These are phyloP conservation scores for Fusarium verrucosum DNA, from an alignment of 2,329 filamentous ascomycete genomes.

Conservation along the genomic window DNA sequence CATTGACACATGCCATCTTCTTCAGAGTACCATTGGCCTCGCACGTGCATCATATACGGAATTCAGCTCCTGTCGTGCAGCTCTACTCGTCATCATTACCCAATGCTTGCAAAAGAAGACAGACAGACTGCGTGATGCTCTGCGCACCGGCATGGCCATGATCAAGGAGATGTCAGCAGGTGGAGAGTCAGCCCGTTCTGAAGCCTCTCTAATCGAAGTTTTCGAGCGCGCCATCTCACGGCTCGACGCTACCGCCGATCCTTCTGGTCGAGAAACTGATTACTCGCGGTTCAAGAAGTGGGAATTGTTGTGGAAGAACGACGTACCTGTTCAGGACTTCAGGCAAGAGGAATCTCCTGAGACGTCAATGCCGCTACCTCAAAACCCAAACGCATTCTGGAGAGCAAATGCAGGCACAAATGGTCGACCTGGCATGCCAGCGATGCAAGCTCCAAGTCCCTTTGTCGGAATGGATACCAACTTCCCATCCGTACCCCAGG, in stretches of 20 bases:
- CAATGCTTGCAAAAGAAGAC: slow-evolving; percentile 52
- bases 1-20: slow-evolving; percentile 59
- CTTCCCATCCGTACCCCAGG: slow-evolving; percentile 52
- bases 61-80: slow-evolving; percentile 64
- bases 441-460: slow-evolving; percentile 46
- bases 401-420: slow-evolving; percentile 30
- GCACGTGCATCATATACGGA: slow-evolving; percentile 65
- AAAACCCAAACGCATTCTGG: slow-evolving; percentile 39
- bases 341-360: slow-evolving; percentile 40
- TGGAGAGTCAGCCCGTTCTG: slow-evolving; percentile 62
- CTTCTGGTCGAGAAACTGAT: slow-evolving; percentile 55
- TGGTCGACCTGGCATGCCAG: slow-evolving; percentile 39
- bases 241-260: slow-evolving; percentile 55
- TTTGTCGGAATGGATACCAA: slow-evolving; percentile 52
- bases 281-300: slow-evolving; percentile 62
- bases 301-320: slow-evolving; percentile 60
- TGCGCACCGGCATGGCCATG: slow-evolving; percentile 60
- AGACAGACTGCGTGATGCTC: slow-evolving; percentile 54
- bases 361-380: slow-evolving; percentile 37
- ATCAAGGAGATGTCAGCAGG: slow-evolving; percentile 64
- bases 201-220: slow-evolving; percentile 62
- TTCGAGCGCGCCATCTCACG: slow-evolving; percentile 59
- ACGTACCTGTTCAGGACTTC: slow-evolving; percentile 43
- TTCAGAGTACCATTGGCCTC: slow-evolving; percentile 61
- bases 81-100: slow-evolving; percentile 58